Evolutionary conservation across 2,329 filamentous ascomycete species (phyloP).

Genomic region (Neopestalotiopsis sp.): DNA sequence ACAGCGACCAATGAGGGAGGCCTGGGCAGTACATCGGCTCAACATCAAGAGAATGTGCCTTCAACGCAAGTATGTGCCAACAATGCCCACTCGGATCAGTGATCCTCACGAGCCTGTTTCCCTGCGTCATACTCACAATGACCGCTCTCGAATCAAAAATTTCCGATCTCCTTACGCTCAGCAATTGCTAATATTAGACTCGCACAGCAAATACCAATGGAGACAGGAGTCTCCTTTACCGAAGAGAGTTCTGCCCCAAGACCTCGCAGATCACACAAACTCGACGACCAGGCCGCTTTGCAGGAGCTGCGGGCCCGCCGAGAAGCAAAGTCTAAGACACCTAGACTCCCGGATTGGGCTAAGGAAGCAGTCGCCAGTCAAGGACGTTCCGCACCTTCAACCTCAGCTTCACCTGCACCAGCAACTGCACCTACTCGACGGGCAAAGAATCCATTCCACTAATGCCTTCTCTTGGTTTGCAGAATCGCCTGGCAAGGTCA

Average conservation of each 20-base stretch:
- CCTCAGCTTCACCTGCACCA: constrained; percentile 13
- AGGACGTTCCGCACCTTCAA: constrained; percentile 16
- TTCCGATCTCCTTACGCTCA: neutral
- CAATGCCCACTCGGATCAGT: neutral
- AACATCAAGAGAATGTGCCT: neutral
- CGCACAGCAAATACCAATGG: neutral
- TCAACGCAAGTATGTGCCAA: neutral
- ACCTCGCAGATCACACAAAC: constrained; percentile 29
- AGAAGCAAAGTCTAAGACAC: constrained; percentile 21
- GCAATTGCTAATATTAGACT: neutral
- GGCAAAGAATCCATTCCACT: constrained; percentile 9
- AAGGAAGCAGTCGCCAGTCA: constrained; percentile 25
- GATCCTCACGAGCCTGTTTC: neutral
- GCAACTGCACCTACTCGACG: neutral
- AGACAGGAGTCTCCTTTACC: neutral
- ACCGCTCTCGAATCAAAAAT: neutral
- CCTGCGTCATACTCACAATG: neutral
- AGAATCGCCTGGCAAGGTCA: neutral
- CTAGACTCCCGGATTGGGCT: constrained; percentile 34
- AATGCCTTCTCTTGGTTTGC: neutral
- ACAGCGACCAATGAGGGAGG: neutral
- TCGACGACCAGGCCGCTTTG: constrained; percentile 31
- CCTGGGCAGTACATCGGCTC: neutral
- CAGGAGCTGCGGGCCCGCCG: constrained; percentile 25
- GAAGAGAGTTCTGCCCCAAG: neutral